Evolutionary conservation across 805 yeast species (phyloP).

Genomic region (Cyberlindnera japonica): DNA sequence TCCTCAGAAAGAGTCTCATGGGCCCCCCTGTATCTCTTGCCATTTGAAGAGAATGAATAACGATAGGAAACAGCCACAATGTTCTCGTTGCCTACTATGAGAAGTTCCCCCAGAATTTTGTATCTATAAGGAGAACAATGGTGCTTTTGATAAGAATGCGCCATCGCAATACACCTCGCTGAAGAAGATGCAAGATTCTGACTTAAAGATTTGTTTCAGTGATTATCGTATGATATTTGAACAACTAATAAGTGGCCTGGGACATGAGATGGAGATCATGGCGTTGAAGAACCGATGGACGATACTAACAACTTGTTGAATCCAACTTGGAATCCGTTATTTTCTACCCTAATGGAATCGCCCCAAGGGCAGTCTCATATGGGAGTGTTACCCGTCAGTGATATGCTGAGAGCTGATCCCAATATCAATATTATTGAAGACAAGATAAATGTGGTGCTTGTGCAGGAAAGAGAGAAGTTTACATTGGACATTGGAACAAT

Average conservation of each 20-base stretch:
- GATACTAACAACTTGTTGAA: background rate
- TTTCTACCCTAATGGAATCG: slow-evolving; percentile 4
- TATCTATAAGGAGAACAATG: slow-evolving; percentile 6
- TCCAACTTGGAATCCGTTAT: slow-evolving; percentile 8
- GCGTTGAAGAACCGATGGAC: background rate
- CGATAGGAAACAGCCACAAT: slow-evolving; percentile 8
- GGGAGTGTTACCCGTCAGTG: slow-evolving; percentile 5
- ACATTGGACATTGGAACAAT: slow-evolving; percentile 1
- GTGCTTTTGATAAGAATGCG: slow-evolving; percentile 2
- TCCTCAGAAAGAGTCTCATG: background rate
- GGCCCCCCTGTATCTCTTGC: slow-evolving; percentile 11
- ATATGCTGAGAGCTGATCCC: slow-evolving; percentile 2
- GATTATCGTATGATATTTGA: background rate
- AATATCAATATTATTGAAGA: slow-evolving; percentile 1
- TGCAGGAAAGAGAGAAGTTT: slow-evolving; percentile 7
- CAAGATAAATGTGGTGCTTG: slow-evolving; percentile 5
- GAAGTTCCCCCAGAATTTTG: slow-evolving; percentile 11
- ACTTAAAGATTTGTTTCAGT: too few relatives aligned
- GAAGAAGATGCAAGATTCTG: too few relatives aligned
- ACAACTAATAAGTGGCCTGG: background rate
- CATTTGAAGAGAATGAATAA: slow-evolving; percentile 11
- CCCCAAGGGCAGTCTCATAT: slow-evolving; percentile 1
- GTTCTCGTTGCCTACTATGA: slow-evolving; percentile 10
- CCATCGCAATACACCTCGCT: too few relatives aligned
- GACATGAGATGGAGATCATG: slow-evolving; percentile 1